These are phyloP conservation scores for Cryphonectria parasitica DNA, from an alignment of 2,329 filamentous ascomycete genomes.

Conservation along the genomic window DNA sequence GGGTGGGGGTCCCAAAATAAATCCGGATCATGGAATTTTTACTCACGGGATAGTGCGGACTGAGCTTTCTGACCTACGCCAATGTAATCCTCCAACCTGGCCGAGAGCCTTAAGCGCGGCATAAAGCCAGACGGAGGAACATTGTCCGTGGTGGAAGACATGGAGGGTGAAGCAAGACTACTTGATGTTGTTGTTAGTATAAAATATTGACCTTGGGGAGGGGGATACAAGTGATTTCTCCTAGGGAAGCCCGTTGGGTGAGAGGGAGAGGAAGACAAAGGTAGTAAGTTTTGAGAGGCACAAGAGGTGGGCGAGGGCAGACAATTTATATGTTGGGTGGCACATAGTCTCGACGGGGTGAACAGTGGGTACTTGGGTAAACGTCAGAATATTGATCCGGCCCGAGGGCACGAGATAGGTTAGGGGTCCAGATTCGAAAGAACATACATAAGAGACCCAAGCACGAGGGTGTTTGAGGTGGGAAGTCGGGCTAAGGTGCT, in stretches of 20 bases:
- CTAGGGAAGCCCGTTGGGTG: background rate
- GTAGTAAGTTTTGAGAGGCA: background rate
- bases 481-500: background rate
- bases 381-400: conserved; percentile 16
- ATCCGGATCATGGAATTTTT: no score
- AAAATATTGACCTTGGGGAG: background rate
- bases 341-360: background rate
- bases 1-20: background rate
- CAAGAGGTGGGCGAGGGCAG: background rate
- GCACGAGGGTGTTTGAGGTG: background rate
- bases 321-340: background rate
- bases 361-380: no score
- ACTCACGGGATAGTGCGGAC: conserved; percentile 12
- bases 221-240: background rate
- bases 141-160: conserved; percentile 14
- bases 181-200: background rate
- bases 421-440: background rate
- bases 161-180: background rate
- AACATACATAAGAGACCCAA: background rate
- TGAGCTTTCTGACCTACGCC: background rate
- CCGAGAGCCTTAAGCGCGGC: background rate
- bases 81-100: background rate
- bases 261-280: background rate
- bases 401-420: background rate
- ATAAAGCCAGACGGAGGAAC: background rate